A percentile compares a stretch with the other conserved stretches of the same genome.
phyloP scores from a whole-genome alignment of 2,329 filamentous ascomycete genomes.

The Fusarium sp. region DNA sequence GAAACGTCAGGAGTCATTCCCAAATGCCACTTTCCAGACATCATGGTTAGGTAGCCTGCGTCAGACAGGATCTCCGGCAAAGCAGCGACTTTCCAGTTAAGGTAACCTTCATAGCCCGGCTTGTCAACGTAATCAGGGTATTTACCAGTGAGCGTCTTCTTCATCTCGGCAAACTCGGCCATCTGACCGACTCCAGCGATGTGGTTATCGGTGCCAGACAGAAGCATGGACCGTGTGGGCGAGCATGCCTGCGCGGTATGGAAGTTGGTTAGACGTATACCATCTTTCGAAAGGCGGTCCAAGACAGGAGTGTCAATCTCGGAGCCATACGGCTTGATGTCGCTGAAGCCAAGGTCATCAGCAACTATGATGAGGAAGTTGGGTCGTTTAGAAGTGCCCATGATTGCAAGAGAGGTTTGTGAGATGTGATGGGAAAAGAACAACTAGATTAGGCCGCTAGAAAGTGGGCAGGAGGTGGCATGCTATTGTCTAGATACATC shows the following conservation, averaged over 20 bases:
- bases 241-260: slow-evolving; percentile 72
- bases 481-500: not conserved
- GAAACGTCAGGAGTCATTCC: slow-evolving; percentile 51
- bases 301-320: slow-evolving; percentile 71
- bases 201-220: slow-evolving; percentile 72
- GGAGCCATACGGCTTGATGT: slow-evolving; percentile 61
- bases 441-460: not conserved
- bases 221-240: slow-evolving; percentile 71
- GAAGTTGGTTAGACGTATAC: slow-evolving; percentile 71
- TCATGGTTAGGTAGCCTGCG: slow-evolving; percentile 52
- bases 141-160: slow-evolving; percentile 8
- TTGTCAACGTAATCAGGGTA: slow-evolving; percentile 20
- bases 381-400: slow-evolving; percentile 24
- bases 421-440: too few species aligned
- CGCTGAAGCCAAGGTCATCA: slow-evolving; percentile 50
- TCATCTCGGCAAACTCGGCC: slow-evolving; percentile 56
- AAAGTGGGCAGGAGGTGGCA: not conserved
- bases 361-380: slow-evolving; percentile 51
- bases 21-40: slow-evolving; percentile 56
- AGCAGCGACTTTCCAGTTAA: slow-evolving; percentile 52
- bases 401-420: not conserved
- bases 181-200: slow-evolving; percentile 68
- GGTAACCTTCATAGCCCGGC: slow-evolving; percentile 54
- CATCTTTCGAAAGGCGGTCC: slow-evolving; percentile 63
- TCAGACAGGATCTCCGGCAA: slow-evolving; percentile 51